A percentile compares a stretch with the other conserved stretches of the same genome.
These are phyloP conservation scores for Spergularia bocconei DNA, from an alignment of 148 eudicot species.

Conservation along the genomic window DNA sequence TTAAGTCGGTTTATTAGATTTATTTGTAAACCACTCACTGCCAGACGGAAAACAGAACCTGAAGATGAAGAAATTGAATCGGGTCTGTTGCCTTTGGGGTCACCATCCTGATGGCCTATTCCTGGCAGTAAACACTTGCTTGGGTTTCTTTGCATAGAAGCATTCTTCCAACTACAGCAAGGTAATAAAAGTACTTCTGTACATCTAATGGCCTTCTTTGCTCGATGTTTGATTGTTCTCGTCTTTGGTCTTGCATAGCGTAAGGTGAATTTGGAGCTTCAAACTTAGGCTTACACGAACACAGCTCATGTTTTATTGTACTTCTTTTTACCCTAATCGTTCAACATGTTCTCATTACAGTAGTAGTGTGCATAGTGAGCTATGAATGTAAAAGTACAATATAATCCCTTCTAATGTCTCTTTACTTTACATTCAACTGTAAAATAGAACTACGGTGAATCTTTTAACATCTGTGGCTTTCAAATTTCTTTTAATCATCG, in stretches of 20 bases:
- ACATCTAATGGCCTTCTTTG: not conserved
- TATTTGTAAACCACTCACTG: slow-evolving; percentile 46
- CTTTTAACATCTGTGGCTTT: not conserved
- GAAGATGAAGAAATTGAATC: slow-evolving; percentile 40
- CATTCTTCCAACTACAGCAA: slow-evolving; percentile 11
- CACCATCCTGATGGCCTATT: slow-evolving; percentile 24
- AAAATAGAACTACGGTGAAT: no score
- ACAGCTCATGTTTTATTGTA: no score
- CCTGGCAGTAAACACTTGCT: not conserved
- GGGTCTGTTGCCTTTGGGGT: slow-evolving; percentile 27
- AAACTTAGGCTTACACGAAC: no score
- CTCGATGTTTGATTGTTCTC: not conserved
- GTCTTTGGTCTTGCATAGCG: not conserved
- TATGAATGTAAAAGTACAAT: no score
- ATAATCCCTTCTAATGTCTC: no score
- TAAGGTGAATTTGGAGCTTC: no score
- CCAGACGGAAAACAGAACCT: slow-evolving; percentile 28
- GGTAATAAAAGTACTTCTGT: slow-evolving; percentile 8
- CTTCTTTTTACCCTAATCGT: no score
- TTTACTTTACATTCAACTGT: no score
- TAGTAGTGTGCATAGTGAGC: no score
- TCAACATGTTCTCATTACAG: no score
- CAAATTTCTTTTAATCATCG: not conserved
- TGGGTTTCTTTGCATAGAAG: not conserved
- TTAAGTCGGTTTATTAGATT: slow-evolving; percentile 66